Conservation (phyloP, 225 moss, liverwort and hornwort species). For the Physcomitrellopsis africana region DNA sequence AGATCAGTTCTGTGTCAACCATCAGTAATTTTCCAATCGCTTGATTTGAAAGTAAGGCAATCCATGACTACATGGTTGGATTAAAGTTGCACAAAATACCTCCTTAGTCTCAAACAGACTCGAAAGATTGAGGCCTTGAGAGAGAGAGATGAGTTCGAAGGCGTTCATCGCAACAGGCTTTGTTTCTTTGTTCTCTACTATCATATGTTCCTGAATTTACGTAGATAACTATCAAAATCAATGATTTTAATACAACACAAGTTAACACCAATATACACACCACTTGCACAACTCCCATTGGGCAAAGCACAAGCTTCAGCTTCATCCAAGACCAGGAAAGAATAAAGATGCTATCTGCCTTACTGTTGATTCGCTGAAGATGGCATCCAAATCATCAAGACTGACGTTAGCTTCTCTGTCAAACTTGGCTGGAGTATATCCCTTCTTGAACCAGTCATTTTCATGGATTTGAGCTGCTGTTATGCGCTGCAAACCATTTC, state of each 20-base stretch:
- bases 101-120: conserved; percentile 65
- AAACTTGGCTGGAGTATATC: conserved; percentile 69
- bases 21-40: neutral
- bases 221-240: neutral
- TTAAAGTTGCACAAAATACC: conserved; percentile 11
- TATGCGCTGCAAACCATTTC: conserved; percentile 58
- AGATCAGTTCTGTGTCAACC: no score
- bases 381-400: conserved; percentile 70
- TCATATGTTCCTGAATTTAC: conserved; percentile 57
- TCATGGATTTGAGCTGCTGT: conserved; percentile 59
- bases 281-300: neutral
- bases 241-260: neutral
- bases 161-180: conserved; percentile 79
- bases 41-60: neutral
- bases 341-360: conserved; percentile 30
- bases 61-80: neutral
- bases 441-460: conserved; percentile 78
- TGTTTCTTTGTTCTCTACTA: conserved; percentile 72
- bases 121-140: conserved; percentile 74
- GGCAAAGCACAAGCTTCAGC: neutral
- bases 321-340: neutral
- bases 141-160: conserved; percentile 77
- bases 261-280: neutral
- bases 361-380: conserved; percentile 66
- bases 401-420: conserved; percentile 63